Evolutionary conservation across 2,329 filamentous ascomycete genomes (phyloP).

Genomic region (Rutstroemia sydowiana): DNA sequence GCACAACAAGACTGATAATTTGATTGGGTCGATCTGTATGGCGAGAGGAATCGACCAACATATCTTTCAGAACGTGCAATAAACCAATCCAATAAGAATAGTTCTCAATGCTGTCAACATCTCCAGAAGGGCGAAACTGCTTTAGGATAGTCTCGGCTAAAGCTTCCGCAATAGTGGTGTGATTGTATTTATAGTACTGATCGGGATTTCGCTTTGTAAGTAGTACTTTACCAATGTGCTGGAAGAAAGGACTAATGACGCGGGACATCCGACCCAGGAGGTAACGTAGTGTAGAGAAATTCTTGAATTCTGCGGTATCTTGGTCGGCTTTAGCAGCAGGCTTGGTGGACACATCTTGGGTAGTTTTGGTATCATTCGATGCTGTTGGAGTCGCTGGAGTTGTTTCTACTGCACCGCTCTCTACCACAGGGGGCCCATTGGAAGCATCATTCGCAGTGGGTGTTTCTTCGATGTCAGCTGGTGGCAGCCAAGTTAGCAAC

Average conservation of each 20-base stretch:
- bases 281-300: constrained; percentile 69
- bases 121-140: constrained; percentile 45
- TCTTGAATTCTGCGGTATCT: constrained; percentile 51
- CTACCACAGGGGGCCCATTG: background rate
- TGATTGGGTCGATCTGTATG: constrained; percentile 35
- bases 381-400: background rate
- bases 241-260: constrained; percentile 77
- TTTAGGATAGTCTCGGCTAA: constrained; percentile 64
- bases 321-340: constrained; percentile 37
- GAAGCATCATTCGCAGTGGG: background rate
- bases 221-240: constrained; percentile 75
- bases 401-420: constrained; percentile 7
- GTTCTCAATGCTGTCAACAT: constrained; percentile 49
- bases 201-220: constrained; percentile 70
- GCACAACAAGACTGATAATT: constrained; percentile 67
- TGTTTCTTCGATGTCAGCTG: too few species aligned
- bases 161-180: constrained; percentile 52
- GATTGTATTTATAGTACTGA: constrained; percentile 44
- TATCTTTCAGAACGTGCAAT: constrained; percentile 68
- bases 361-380: background rate
- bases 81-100: constrained; percentile 79
- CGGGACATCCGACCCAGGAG: constrained; percentile 73
- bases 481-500: constrained; percentile 9
- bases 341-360: constrained; percentile 19
- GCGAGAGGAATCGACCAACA: constrained; percentile 59